Base-by-base conservation (phyloP, 257 asterid species). In the Solanum microdontum region DNA sequence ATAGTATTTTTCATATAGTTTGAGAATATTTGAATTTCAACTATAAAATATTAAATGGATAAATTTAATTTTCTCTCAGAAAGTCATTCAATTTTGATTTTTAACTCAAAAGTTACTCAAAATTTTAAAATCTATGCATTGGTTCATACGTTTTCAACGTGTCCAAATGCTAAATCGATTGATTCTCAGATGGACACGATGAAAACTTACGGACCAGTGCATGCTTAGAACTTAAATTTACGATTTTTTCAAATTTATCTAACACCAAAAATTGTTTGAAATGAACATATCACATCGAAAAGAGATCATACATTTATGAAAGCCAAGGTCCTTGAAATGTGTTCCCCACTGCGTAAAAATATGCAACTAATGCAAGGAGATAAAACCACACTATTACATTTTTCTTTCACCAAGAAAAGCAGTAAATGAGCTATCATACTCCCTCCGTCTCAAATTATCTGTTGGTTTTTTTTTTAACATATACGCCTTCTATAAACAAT, bases 281-380 rank as follows among this genome's bases (percentile, higher is more conserved):
- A 77, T n/a, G 36, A 77, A 40, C 24, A 24, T 11, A 45, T 26
- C 68, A 45, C 85, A 80, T 80, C n/a, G 40, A 80, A 80, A 40
- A 9, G 64, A 45, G 68, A 80, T 45, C 85, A 26, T 17, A 80
- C 68, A 80, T 80, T 80, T 80, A 80, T 80, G 85, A 80, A 40
- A 4, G 64, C 84, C 36, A 79, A 79, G 85, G 69, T 45, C 68
- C 85, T 80, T 80, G 85, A 80, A 80, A 80, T 45, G 85, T 80
- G 85, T 45, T 80, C 85, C 40, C 11, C 17, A 23, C 39, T 66
- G 23, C 48, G 10, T 69, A 86, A 82, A 64, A 34, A n/a, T 10
- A 69, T 69, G 68, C 79, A 84, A 45, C 14, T 39, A 84, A 70
- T 64, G 64, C 84, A 43, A 24, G 84, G 37, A 24, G 34, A 77